Conservation (phyloP, 129 eudicot genomes). For the Heracleum sosnowskyi region DNA sequence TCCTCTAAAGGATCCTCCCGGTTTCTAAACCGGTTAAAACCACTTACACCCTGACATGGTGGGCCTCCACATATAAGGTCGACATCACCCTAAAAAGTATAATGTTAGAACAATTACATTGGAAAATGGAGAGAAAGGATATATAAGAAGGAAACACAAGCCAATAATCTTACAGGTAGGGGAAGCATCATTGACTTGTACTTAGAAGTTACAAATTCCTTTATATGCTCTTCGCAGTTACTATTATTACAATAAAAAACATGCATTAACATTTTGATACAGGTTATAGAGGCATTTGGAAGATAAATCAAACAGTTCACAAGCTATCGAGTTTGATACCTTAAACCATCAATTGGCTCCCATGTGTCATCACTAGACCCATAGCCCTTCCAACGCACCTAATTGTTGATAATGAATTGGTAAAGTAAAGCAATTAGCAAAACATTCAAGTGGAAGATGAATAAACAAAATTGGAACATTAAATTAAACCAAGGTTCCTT, state of each 20-base stretch:
- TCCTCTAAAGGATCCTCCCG: slow-evolving; percentile 40
- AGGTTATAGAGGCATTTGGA: neutral
- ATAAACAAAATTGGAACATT: neutral
- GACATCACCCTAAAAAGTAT: slow-evolving; percentile 48
- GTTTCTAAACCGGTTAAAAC: slow-evolving; percentile 57
- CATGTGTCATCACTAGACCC: slow-evolving; percentile 66
- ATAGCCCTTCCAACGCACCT: slow-evolving; percentile 87
- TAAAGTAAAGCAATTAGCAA: neutral
- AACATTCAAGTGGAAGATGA: too few species aligned
- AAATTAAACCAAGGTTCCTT: neutral
- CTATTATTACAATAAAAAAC: slow-evolving; percentile 25
- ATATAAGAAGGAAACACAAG: neutral
- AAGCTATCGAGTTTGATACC: slow-evolving; percentile 20
- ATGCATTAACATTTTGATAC: neutral
- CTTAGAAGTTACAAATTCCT: slow-evolving; percentile 48
- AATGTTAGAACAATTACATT: neutral
- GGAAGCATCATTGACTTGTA: slow-evolving; percentile 49
- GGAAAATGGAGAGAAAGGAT: neutral
- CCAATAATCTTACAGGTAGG: slow-evolving; percentile 47
- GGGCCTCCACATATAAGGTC: slow-evolving; percentile 87
- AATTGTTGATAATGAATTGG: neutral
- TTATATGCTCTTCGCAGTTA: slow-evolving; percentile 38
- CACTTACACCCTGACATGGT: slow-evolving; percentile 86
- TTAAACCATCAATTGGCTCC: slow-evolving; percentile 64
- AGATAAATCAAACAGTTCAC: neutral